Base-by-base conservation (phyloP, 345 rosid species). In the Citrus mangshanensis region DNA sequence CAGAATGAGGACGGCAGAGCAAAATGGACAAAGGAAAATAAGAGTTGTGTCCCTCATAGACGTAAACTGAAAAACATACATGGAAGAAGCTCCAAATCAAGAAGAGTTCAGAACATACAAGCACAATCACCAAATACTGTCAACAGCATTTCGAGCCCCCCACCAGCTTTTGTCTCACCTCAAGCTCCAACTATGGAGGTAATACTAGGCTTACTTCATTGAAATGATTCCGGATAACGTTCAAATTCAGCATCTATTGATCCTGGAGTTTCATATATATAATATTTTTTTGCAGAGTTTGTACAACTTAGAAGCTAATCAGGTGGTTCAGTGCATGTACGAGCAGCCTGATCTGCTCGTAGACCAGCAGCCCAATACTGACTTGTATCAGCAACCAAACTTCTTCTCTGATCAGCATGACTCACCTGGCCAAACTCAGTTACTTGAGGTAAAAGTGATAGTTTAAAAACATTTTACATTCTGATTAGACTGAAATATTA, bases 101-200 rank as follows among this genome's bases (percentile, higher is more conserved):
- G 77, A 46, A 71, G 72, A 74, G 40, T 69, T 16, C 64, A 75
- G 77, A 78, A 46, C 67, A 72, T 73, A 37, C 64, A 9, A 51
- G 25, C 75, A 24, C 59, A 76, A 40, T 60, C 76, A 24, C 78
- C 68, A 28, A 74, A 70, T 30, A 27, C 61, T 12, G 7, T 34
- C 28, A 21, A 40, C 30, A 37, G 75, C 79, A 81, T 77, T 77
- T 85, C 78, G 54, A 82, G 78, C 54, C 38, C 81, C 42, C 63
- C 80, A 64, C 59, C 78, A 27, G 28, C 80, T n/a, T 74, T 78
- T 35, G 76, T 80, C 65, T 70, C 81, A 67, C 65, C 81, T 25
- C 81, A 85, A 71, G 64, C 76, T 76, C 35, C 73, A 65, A 49
- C 73, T 25, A 32, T 85, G 80, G 80, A 79, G 87, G 87, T 85